Percentiles rank a stretch among this genome's conserved stretches.
Evolutionary conservation across 306 rosid genomes (phyloP).

Genomic region (Coriaria nepalensis): DNA sequence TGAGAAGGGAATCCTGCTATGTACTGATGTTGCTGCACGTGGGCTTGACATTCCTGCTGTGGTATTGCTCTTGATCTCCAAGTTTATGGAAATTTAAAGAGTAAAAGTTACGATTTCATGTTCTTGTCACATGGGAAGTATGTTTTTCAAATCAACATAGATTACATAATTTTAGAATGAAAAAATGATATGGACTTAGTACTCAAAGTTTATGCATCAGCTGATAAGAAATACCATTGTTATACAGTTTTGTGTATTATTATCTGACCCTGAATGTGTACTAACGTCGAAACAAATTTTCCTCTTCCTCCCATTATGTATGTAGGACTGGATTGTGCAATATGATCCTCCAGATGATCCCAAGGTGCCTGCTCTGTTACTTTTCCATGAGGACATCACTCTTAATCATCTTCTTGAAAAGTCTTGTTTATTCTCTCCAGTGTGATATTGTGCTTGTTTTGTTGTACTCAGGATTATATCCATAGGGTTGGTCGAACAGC

Average conservation of each 20-base stretch:
- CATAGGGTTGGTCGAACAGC: conserved; percentile 99
- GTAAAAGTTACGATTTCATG: not conserved
- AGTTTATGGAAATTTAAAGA: conserved; percentile 1
- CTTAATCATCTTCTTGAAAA: not conserved
- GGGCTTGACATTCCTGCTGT: conserved; percentile 87
- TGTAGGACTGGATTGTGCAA: conserved; percentile 99
- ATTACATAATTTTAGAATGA: not conserved
- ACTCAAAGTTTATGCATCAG: not conserved
- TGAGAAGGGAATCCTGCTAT: conserved; percentile 79
- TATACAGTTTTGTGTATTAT: not conserved
- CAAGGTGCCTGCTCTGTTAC: conserved; percentile 33
- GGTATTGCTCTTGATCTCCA: conserved; percentile 22
- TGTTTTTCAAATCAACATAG: not conserved
- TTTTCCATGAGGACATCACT: not conserved
- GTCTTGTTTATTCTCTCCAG: conserved; percentile 3
- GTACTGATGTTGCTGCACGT: conserved; percentile 98
- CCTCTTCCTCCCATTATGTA: conserved; percentile 8
- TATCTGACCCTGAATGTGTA: not conserved
- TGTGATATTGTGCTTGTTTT: conserved; percentile 11
- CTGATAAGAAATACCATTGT: too few species aligned
- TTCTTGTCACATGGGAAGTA: not conserved
- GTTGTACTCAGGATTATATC: conserved; percentile 63
- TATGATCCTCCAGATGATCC: conserved; percentile 98
- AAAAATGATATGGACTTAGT: not conserved
- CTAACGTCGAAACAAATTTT: not conserved